Conservation (phyloP, 164 flowering plant genomes). For the Stephania yunnanensis region DNA sequence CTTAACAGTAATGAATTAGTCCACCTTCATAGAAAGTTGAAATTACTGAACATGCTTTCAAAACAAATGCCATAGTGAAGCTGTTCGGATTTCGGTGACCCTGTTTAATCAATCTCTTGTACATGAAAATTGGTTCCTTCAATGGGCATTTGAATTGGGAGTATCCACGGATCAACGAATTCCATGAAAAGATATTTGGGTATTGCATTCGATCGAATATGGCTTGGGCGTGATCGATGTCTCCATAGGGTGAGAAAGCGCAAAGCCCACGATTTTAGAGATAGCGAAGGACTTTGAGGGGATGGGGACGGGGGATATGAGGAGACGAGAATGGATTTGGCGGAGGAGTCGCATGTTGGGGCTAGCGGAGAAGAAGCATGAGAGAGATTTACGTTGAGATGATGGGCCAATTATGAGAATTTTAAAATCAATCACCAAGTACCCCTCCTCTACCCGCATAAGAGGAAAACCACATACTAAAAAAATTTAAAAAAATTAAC, state of each 20-base stretch:
- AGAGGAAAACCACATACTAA: too few species aligned
- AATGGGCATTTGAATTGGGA: slow-evolving; percentile 26
- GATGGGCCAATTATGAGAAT: too few species aligned
- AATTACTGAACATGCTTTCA: slow-evolving; percentile 41
- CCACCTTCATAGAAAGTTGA: slow-evolving; percentile 33
- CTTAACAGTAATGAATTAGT: slow-evolving; percentile 45
- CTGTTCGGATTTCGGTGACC: slow-evolving; percentile 35
- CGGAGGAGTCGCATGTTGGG: slow-evolving; percentile 35
- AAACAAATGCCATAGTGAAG: slow-evolving; percentile 42
- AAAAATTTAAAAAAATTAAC: too few species aligned
- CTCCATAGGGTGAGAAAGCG: slow-evolving; percentile 31
- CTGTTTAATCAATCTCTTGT: slow-evolving; percentile 22
- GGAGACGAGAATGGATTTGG: slow-evolving; percentile 38
- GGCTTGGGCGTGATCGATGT: slow-evolving; percentile 26
- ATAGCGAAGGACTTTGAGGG: slow-evolving; percentile 23
- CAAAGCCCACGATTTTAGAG: slow-evolving; percentile 32
- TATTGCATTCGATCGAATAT: slow-evolving; percentile 27
- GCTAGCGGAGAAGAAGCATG: too few species aligned
- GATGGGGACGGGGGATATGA: slow-evolving; percentile 22
- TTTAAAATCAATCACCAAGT: too few species aligned
- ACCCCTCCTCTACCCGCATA: too few species aligned
- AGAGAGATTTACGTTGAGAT: too few species aligned
- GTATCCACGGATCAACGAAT: slow-evolving; percentile 39
- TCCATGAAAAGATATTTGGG: slow-evolving; percentile 34
- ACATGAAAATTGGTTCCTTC: slow-evolving; percentile 36